A percentile compares a stretch with the other conserved stretches of the same genome.
Evolutionary conservation across 2,329 filamentous ascomycete species (phyloP).

Genomic region (Colletotrichum sublineola): DNA sequence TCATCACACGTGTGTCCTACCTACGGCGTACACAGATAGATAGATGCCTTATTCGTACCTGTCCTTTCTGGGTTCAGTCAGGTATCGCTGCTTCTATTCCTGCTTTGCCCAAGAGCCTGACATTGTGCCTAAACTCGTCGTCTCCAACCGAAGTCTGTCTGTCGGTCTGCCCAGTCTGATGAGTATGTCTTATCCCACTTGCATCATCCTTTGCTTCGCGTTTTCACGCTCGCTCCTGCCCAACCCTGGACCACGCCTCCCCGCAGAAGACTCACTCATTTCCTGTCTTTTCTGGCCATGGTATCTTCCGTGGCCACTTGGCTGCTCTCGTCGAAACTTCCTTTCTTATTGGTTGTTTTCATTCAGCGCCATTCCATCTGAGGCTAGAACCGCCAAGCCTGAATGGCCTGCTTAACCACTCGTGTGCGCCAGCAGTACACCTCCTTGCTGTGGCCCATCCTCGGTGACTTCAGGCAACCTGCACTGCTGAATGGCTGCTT

Average conservation of each 20-base stretch:
- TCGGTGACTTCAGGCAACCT: constrained; percentile 31
- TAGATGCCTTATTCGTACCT: constrained; percentile 2
- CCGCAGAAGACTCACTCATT: not conserved
- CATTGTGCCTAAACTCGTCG: constrained; percentile 20
- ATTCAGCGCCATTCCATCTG: not conserved
- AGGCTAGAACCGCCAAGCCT: constrained; percentile 25
- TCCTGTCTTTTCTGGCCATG: constrained; percentile 23
- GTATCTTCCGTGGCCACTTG: constrained; percentile 35
- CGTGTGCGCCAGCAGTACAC: constrained; percentile 34
- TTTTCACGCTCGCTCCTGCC: constrained; percentile 1
- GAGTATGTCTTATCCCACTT: constrained; percentile 10
- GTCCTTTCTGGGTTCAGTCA: constrained; percentile 12
- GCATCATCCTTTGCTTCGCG: constrained; percentile 1
- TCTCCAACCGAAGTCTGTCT: constrained; percentile 8
- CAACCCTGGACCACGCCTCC: constrained; percentile 11
- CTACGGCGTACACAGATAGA: not conserved
- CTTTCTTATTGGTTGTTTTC: constrained; percentile 10
- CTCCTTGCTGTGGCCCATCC: constrained; percentile 31
- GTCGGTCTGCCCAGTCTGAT: constrained; percentile 13
- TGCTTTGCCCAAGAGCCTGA: constrained; percentile 15
- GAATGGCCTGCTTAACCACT: constrained; percentile 31
- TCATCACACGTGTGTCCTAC: not conserved
- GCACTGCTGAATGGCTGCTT: constrained; percentile 29
- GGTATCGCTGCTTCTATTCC: constrained; percentile 36
- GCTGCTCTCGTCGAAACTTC: constrained; percentile 15